Percentiles rank a stretch among this genome's conserved stretches.
phyloP scores from a whole-genome alignment of 2,329 filamentous ascomycete species.

The Aspergillus bombycis region DNA sequence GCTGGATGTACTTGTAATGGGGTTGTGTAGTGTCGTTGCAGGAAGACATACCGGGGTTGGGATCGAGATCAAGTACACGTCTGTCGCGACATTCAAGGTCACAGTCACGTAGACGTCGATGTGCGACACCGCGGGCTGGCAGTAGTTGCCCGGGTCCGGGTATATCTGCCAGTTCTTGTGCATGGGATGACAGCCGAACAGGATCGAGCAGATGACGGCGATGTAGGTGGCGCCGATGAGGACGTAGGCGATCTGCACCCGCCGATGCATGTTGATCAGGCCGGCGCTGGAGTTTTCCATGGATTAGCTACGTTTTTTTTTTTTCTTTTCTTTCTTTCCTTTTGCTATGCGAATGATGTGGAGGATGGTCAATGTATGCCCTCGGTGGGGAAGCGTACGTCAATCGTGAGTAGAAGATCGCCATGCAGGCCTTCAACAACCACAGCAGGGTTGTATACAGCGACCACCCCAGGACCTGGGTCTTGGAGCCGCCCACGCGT shows the following conservation, averaged over 20 bases:
- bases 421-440: conserved; percentile 59
- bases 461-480: conserved; percentile 58
- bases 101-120: conserved; percentile 58
- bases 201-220: conserved; percentile 53
- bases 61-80: conserved; percentile 63
- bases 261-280: conserved; percentile 45
- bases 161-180: conserved; percentile 62
- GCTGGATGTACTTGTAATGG: not conserved
- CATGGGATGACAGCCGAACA: conserved; percentile 58
- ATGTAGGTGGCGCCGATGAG: conserved; percentile 56
- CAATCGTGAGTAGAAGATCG: conserved; percentile 60
- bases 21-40: no score
- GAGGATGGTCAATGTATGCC: not conserved
- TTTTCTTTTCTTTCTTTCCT: no score
- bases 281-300: conserved; percentile 38
- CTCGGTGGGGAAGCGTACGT: conserved; percentile 47
- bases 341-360: not conserved
- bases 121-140: conserved; percentile 55
- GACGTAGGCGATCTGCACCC: conserved; percentile 56
- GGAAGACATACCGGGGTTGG: conserved; percentile 54
- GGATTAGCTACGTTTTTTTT: not conserved
- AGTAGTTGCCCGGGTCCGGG: conserved; percentile 58
- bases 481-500: conserved; percentile 58
- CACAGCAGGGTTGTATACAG: conserved; percentile 57
- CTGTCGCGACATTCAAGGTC: conserved; percentile 58